These are phyloP conservation scores for Clitoria ternatea DNA, from an alignment of 306 rosid species.

Conservation along the genomic window DNA sequence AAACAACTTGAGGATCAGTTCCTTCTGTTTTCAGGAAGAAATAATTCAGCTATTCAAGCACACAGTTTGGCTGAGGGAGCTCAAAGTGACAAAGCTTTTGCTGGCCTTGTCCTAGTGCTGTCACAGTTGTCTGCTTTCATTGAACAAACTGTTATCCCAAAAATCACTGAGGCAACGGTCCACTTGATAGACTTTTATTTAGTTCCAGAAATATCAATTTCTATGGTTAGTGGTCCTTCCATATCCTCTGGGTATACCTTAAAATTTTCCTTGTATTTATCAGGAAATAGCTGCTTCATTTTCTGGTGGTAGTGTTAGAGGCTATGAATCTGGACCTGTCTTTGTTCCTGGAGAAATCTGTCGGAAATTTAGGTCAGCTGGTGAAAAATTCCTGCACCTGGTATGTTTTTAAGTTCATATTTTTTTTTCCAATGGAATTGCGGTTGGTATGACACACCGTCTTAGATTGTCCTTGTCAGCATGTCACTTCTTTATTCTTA, in stretches of 20 bases:
- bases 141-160: constrained; percentile 84
- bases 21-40: constrained; percentile 60
- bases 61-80: constrained; percentile 60
- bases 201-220: constrained; percentile 17
- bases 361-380: constrained; percentile 67
- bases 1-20: constrained; percentile 67
- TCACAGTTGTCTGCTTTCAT: constrained; percentile 83
- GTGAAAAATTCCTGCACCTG: constrained; percentile 80
- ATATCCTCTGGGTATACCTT: constrained; percentile 21
- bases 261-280: constrained; percentile 31
- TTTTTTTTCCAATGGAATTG: constrained; percentile 17
- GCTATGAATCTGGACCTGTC: constrained; percentile 76
- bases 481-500: neutral
- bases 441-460: neutral
- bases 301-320: constrained; percentile 76
- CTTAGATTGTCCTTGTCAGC: neutral
- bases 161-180: constrained; percentile 82
- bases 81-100: constrained; percentile 60
- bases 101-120: constrained; percentile 80
- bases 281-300: constrained; percentile 89
- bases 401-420: constrained; percentile 40
- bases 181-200: constrained; percentile 15
- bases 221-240: constrained; percentile 16
- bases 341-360: constrained; percentile 86
- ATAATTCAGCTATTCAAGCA: constrained; percentile 47